Percentiles rank a stretch among this genome's conserved stretches.
phyloP scores from a whole-genome alignment of 108 stramenopile species.

The Schizochytrium sp. region DNA sequence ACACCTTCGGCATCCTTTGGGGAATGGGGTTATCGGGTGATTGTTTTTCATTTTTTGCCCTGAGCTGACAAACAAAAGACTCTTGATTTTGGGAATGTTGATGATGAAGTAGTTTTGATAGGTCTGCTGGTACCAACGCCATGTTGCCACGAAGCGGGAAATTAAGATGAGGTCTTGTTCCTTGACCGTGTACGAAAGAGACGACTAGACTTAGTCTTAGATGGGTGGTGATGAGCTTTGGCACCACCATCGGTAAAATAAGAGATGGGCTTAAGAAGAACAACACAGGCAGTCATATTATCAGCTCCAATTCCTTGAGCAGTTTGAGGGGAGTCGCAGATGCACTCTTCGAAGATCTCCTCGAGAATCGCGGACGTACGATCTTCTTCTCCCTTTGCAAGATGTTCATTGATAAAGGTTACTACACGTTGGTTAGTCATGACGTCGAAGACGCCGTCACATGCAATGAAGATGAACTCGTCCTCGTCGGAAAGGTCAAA shows the following conservation, averaged over 20 bases:
- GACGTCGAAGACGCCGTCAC: slow-evolving; percentile 61
- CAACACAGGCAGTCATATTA: slow-evolving; percentile 42
- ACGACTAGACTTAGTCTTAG: background rate
- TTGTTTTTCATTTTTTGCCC: no score
- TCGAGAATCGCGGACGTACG: background rate
- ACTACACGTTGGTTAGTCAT: slow-evolving; percentile 31
- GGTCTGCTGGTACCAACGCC: background rate
- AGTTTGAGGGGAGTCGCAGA: slow-evolving; percentile 16
- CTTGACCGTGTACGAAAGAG: slow-evolving; percentile 28
- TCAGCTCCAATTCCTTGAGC: slow-evolving; percentile 44
- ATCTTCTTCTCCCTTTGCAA: background rate
- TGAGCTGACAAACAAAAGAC: no score
- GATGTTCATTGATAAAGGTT: background rate
- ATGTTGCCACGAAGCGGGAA: background rate
- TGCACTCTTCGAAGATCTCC: slow-evolving; percentile 59
- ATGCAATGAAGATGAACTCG: slow-evolving; percentile 50
- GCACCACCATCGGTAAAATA: background rate
- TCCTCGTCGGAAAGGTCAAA: slow-evolving; percentile 58
- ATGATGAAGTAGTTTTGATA: no score
- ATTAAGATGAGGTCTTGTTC: background rate
- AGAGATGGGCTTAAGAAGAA: slow-evolving; percentile 52
- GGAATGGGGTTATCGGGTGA: no score
- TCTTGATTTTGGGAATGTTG: no score
- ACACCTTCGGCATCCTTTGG: no score
- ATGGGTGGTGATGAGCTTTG: background rate